Conservation (phyloP, 345 rosid species). For the Citrus unshiu region DNA sequence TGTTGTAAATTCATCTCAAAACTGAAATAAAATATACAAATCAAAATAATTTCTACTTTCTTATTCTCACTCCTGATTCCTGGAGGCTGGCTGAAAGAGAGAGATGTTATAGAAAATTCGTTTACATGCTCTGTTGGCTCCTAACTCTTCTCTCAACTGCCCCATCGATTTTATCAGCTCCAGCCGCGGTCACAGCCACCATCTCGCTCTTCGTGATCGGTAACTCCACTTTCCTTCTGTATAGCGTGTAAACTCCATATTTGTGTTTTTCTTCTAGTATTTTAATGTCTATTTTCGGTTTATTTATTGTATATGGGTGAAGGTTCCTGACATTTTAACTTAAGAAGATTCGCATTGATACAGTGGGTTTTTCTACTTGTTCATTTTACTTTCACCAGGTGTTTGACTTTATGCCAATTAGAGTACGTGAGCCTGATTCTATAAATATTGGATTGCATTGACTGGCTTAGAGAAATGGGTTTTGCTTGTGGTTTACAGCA, state of each 20-base stretch:
- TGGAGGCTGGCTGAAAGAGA: neutral
- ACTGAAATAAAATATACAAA: too few species aligned
- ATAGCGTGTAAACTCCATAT: neutral
- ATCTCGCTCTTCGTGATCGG: constrained; percentile 30
- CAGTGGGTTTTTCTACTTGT: neutral
- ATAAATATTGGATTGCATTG: neutral
- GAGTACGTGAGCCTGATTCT: constrained; percentile 19
- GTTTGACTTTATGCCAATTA: constrained; percentile 32
- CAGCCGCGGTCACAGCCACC: neutral
- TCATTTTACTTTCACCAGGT: constrained; percentile 27
- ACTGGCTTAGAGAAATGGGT: constrained; percentile 43
- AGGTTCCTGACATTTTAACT: neutral
- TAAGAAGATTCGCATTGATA: neutral
- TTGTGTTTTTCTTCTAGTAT: neutral
- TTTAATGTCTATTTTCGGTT: neutral
- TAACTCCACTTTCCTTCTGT: constrained; percentile 10
- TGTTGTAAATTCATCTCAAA: neutral
- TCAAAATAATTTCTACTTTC: neutral
- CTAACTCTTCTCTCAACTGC: constrained; percentile 15
- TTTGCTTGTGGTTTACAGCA: constrained; percentile 47
- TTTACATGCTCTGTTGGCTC: neutral
- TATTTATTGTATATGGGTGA: neutral
- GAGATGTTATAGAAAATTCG: neutral
- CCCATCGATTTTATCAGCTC: constrained; percentile 18
- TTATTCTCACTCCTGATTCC: neutral